A percentile compares a stretch with the other conserved stretches of the same genome.
phyloP scores from a whole-genome alignment of 176 grass and related monocot species.

The Juncus inflexus region DNA sequence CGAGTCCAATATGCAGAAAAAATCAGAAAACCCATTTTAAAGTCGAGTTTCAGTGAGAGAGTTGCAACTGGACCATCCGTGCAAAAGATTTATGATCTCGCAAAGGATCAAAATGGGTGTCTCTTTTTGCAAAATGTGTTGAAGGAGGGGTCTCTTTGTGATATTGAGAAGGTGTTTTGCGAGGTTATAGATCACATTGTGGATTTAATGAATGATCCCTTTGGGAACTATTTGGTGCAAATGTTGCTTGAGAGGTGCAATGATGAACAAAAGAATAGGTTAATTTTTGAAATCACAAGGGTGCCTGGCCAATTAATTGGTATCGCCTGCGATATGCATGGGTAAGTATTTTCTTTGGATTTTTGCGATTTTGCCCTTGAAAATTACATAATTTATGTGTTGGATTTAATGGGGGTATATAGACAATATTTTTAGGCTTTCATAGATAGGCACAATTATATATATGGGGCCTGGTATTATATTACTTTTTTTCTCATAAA shows the following conservation, averaged over 20 bases:
- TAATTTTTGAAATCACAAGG: conserved; percentile 70
- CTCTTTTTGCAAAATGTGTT: conserved; percentile 57
- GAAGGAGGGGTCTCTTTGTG: conserved; percentile 46
- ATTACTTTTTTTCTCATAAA: too few relatives aligned
- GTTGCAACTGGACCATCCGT: conserved; percentile 1
- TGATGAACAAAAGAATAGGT: conserved; percentile 40
- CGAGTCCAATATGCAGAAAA: conserved; percentile 31
- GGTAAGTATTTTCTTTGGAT: conserved; percentile 36
- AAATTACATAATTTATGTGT: not conserved
- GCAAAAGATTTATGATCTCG: conserved; percentile 46
- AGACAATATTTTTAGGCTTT: too few relatives aligned
- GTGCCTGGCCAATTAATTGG: conserved; percentile 41
- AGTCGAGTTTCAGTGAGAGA: not conserved
- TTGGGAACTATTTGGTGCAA: conserved; percentile 69
- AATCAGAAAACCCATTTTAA: conserved; percentile 11
- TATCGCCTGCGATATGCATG: conserved; percentile 70
- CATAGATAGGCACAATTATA: too few relatives aligned
- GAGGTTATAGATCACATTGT: conserved; percentile 59
- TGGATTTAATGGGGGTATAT: too few relatives aligned
- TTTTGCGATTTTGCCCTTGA: not conserved
- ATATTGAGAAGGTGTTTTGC: conserved; percentile 50
- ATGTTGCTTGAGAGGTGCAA: conserved; percentile 60
- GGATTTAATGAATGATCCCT: conserved; percentile 68
- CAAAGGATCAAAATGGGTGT: conserved; percentile 64
- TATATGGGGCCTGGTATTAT: too few relatives aligned